phyloP scores from a whole-genome alignment of 2,329 filamentous ascomycete species.

The Aspergillus hiratsukae region DNA sequence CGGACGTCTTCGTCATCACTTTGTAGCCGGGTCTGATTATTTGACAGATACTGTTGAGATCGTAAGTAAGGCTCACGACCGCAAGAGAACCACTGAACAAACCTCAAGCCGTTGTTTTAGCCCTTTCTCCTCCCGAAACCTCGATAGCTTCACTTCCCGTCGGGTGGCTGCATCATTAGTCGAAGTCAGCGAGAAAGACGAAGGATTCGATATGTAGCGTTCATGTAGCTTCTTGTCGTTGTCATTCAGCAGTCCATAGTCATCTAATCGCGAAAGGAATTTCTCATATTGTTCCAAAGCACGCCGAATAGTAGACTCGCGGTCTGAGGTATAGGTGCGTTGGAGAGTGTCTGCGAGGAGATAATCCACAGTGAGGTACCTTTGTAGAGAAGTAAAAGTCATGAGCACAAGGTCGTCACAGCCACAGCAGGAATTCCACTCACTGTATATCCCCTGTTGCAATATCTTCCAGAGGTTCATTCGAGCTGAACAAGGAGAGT shows the following conservation, averaged over 20 bases:
- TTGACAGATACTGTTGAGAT: constrained; percentile 51
- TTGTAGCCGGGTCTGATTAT: constrained; percentile 57
- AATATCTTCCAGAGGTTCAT: constrained; percentile 84
- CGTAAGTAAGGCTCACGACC: constrained; percentile 24
- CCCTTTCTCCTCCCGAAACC: constrained; percentile 80
- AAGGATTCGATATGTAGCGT: constrained; percentile 66
- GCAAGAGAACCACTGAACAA: constrained; percentile 20
- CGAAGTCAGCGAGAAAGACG: constrained; percentile 68
- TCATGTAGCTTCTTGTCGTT: constrained; percentile 66
- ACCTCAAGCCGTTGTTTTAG: constrained; percentile 78
- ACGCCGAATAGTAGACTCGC: constrained; percentile 58
- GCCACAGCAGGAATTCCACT: constrained; percentile 7
- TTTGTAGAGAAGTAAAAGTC: constrained; percentile 26
- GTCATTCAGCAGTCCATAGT: constrained; percentile 66
- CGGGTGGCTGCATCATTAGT: constrained; percentile 63
- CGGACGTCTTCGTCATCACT: constrained; percentile 83
- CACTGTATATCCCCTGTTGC: constrained; percentile 78
- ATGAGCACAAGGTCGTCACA: constrained; percentile 3
- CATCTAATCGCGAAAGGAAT: constrained; percentile 72
- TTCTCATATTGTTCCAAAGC: constrained; percentile 70
- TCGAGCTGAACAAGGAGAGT: constrained; percentile 81
- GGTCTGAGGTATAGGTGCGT: constrained; percentile 58
- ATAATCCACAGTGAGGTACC: constrained; percentile 72
- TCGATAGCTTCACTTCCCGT: constrained; percentile 78
- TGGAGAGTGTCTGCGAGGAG: constrained; percentile 75